phyloP scores from a whole-genome alignment of 2,329 filamentous ascomycete genomes.

The Myriosclerotinia scirpicola region DNA sequence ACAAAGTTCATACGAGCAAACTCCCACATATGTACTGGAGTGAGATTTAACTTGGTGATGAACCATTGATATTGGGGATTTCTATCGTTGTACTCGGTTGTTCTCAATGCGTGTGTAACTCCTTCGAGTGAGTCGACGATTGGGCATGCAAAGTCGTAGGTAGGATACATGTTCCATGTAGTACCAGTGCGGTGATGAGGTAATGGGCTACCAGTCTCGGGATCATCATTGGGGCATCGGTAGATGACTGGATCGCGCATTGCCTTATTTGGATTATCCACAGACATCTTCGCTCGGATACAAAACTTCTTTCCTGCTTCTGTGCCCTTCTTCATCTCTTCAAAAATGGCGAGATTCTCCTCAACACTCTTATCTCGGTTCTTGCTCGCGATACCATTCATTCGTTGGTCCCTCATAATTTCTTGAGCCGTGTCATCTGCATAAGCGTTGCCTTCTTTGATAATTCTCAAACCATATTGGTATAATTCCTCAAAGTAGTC shows the following conservation, averaged over 20 bases:
- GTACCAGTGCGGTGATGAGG: slow-evolving; percentile 81
- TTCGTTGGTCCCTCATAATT: slow-evolving; percentile 81
- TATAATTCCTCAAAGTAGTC: slow-evolving; percentile 96
- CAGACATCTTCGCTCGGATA: slow-evolving; percentile 91
- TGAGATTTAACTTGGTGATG: slow-evolving; percentile 69
- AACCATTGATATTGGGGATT: slow-evolving; percentile 89
- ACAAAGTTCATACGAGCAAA: slow-evolving; percentile 85
- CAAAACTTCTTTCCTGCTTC: slow-evolving; percentile 81
- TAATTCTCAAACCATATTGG: slow-evolving; percentile 78
- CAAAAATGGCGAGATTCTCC: slow-evolving; percentile 82
- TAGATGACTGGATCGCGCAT: slow-evolving; percentile 97
- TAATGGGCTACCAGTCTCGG: slow-evolving; percentile 51
- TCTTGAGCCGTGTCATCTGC: slow-evolving; percentile 92
- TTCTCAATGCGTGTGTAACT: slow-evolving; percentile 78
- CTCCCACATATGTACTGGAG: slow-evolving; percentile 81
- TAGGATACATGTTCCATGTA: slow-evolving; percentile 83
- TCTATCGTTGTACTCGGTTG: slow-evolving; percentile 84
- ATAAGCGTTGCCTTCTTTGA: slow-evolving; percentile 85
- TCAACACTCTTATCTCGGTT: slow-evolving; percentile 76
- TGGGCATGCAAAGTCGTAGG: slow-evolving; percentile 83
- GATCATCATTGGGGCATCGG: slow-evolving; percentile 72
- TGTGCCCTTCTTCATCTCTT: slow-evolving; percentile 88
- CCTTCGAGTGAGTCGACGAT: slow-evolving; percentile 79
- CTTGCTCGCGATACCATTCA: slow-evolving; percentile 78
- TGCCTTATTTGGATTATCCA: slow-evolving; percentile 91